phyloP scores from a whole-genome alignment of 2,329 filamentous ascomycete genomes.

The Alternaria hordeiaustralica region DNA sequence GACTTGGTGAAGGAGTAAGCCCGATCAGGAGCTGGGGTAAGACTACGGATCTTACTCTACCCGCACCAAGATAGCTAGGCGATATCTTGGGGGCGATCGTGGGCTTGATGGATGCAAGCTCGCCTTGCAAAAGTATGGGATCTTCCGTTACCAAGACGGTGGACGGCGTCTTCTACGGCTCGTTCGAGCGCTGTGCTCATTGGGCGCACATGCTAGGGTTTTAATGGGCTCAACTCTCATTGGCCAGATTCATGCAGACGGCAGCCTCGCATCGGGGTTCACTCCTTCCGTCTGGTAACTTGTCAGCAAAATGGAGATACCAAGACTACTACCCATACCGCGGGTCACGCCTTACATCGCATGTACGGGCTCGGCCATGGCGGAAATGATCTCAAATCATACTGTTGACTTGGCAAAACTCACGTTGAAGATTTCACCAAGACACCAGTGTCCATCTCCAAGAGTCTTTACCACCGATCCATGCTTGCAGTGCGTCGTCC shows the following conservation, averaged over 20 bases:
- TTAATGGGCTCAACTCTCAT: background rate
- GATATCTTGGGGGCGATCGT: slow-evolving; percentile 36
- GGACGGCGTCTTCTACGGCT: slow-evolving; percentile 4
- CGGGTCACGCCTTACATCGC: background rate
- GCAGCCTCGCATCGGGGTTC: background rate
- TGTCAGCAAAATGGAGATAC: slow-evolving; percentile 2
- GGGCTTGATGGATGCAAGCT: slow-evolving; percentile 11
- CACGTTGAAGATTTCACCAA: slow-evolving; percentile 8
- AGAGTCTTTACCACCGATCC: slow-evolving; percentile 14
- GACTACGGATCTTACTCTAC: slow-evolving; percentile 26
- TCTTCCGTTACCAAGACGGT: slow-evolving; percentile 8
- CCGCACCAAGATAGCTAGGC: slow-evolving; percentile 36
- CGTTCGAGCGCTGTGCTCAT: background rate
- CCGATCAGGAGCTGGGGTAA: background rate
- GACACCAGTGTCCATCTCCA: slow-evolving; percentile 18
- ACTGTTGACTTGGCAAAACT: slow-evolving; percentile 22
- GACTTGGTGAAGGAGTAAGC: slow-evolving; percentile 14
- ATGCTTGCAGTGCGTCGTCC: slow-evolving; percentile 2
- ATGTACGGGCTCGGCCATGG: background rate
- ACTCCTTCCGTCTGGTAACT: background rate
- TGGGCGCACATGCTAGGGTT: slow-evolving; percentile 1
- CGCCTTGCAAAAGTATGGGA: slow-evolving; percentile 10
- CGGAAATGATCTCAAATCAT: slow-evolving; percentile 14
- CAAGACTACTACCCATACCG: slow-evolving; percentile 8
- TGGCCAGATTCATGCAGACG: background rate